A percentile compares a stretch with the other conserved stretches of the same genome.
Evolutionary conservation across 2,329 filamentous ascomycete species (phyloP).

Genomic region (Sarocladium brachiariae): DNA sequence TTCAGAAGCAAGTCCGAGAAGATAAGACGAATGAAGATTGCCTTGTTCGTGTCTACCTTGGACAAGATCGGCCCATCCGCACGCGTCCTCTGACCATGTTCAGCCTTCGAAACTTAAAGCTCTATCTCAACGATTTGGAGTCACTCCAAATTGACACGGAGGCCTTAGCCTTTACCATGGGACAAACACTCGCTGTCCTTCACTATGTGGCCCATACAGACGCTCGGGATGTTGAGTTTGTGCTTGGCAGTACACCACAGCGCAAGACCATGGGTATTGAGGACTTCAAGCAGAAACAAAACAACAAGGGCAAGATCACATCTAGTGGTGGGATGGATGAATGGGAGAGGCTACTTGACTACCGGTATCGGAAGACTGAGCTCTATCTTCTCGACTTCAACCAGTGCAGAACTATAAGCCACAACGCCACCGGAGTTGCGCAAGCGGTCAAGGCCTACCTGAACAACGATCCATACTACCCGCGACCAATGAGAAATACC

Average conservation of each 20-base stretch:
- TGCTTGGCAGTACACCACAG: slow-evolving; percentile 18
- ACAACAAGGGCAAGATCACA: no score
- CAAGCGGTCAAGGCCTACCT: slow-evolving; percentile 15
- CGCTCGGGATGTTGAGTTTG: slow-evolving; percentile 26
- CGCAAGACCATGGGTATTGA: neutral
- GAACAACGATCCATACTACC: slow-evolving; percentile 19
- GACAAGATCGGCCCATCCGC: neutral
- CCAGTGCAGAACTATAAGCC: slow-evolving; percentile 17
- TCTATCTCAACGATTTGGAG: slow-evolving; percentile 24
- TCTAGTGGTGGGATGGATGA: neutral
- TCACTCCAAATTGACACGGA: slow-evolving; percentile 18
- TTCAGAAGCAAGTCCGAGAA: slow-evolving; percentile 8
- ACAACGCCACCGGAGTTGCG: slow-evolving; percentile 17
- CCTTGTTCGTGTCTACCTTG: slow-evolving; percentile 17
- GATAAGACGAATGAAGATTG: slow-evolving; percentile 18
- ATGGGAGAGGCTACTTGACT: slow-evolving; percentile 8
- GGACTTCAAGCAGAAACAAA: neutral
- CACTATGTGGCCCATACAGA: slow-evolving; percentile 25
- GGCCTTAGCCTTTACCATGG: slow-evolving; percentile 18
- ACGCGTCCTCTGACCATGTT: slow-evolving; percentile 14
- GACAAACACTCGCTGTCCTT: slow-evolving; percentile 21
- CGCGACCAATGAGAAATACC: slow-evolving; percentile 1
- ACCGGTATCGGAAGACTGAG: slow-evolving; percentile 11
- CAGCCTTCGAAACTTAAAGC: slow-evolving; percentile 24
- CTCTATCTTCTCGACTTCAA: slow-evolving; percentile 28